Percentiles rank a stretch among this genome's conserved stretches.
phyloP scores from a whole-genome alignment of 805 yeast species.

The Sugiyamaella lignohabitans region DNA sequence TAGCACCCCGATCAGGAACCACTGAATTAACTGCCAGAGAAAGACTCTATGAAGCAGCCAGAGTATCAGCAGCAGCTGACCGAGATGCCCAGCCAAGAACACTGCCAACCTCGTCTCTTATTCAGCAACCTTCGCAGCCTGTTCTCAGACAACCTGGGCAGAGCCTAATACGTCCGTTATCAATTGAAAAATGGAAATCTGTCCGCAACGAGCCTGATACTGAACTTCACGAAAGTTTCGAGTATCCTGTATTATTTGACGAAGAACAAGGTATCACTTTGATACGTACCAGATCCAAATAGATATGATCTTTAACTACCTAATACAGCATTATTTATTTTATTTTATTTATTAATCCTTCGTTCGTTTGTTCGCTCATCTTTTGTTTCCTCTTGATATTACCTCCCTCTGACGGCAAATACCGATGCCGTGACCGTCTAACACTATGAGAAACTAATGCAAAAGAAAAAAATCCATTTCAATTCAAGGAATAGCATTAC shows the following conservation, averaged over 20 bases:
- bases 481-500: too few relatives aligned
- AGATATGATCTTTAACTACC: too few relatives aligned
- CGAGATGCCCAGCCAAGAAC: neutral
- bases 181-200: neutral
- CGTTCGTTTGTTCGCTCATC: too few relatives aligned
- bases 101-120: neutral
- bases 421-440: too few relatives aligned
- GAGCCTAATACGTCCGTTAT: neutral
- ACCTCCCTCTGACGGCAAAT: too few relatives aligned
- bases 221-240: neutral
- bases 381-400: too few relatives aligned
- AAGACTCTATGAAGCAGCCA: neutral
- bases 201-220: neutral
- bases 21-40: slow-evolving; percentile 1
- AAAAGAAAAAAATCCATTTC: too few relatives aligned
- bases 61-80: neutral
- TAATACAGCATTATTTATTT: too few relatives aligned
- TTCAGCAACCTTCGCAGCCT: neutral
- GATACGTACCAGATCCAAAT: neutral
- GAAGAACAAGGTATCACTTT: neutral
- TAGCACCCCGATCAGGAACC: neutral
- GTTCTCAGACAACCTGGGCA: neutral
- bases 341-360: too few relatives aligned
- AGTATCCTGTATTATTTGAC: neutral
- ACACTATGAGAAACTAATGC: too few relatives aligned